phyloP scores from a whole-genome alignment of 1,139 yeast genomes.

The Oligophagozyma castellii region DNA sequence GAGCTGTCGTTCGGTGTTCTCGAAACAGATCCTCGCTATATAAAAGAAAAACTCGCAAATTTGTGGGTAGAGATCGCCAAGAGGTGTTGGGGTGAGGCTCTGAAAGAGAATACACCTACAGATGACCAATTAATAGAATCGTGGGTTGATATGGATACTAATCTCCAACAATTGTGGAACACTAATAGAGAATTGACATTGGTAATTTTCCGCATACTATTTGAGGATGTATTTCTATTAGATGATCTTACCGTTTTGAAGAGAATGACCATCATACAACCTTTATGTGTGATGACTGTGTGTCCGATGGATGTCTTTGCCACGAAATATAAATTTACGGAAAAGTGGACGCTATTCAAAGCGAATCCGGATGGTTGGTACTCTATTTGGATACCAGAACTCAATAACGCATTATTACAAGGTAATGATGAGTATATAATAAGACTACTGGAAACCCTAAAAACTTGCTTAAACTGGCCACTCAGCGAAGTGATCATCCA shows the following conservation, averaged over 20 bases:
- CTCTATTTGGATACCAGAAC: conserved; percentile 51
- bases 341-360: conserved; percentile 45
- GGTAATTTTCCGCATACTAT: conserved; percentile 67
- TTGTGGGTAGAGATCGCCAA: conserved; percentile 93
- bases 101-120: conserved; percentile 24
- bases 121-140: conserved; percentile 45
- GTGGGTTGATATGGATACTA: conserved; percentile 85
- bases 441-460: conserved; percentile 66
- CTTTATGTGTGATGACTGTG: conserved; percentile 70
- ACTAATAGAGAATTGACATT: conserved; percentile 60
- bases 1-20: conserved; percentile 54
- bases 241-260: conserved; percentile 86
- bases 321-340: conserved; percentile 58
- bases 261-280: conserved; percentile 64
- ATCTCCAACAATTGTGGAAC: conserved; percentile 65
- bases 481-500: conserved; percentile 59
- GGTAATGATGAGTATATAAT: conserved; percentile 39
- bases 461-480: conserved; percentile 87
- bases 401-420: conserved; percentile 37
- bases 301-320: conserved; percentile 57
- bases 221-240: conserved; percentile 85
- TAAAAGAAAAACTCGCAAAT: conserved; percentile 79
- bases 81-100: conserved; percentile 69
- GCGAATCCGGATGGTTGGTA: conserved; percentile 79
- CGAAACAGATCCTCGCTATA: conserved; percentile 69